phyloP scores from a whole-genome alignment of 2,329 filamentous ascomycete species.

The Hymenoscyphus fraxineus region DNA sequence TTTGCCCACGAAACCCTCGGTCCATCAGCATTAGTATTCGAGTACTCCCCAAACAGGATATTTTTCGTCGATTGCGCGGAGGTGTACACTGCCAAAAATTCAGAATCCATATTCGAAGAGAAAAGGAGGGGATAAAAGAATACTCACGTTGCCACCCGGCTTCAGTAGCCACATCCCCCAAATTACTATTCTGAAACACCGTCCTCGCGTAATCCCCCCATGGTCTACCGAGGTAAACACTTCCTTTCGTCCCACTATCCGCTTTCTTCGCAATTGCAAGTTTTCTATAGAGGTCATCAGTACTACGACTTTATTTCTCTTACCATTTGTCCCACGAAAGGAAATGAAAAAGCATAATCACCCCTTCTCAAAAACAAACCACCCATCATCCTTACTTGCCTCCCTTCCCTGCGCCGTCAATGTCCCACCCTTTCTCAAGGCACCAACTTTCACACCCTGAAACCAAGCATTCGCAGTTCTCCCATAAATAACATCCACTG shows the following conservation, averaged over 20 bases:
- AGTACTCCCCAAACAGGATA: conserved; percentile 49
- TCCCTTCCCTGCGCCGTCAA: conserved; percentile 44
- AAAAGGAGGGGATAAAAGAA: conserved; percentile 32
- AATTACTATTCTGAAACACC: conserved; percentile 45
- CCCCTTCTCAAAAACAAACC: conserved; percentile 41
- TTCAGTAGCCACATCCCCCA: conserved; percentile 47
- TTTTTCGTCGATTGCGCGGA: conserved; percentile 26
- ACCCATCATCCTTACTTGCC: conserved; percentile 49
- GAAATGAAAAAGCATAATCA: conserved; percentile 26
- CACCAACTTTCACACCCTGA: conserved; percentile 44
- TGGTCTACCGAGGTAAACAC: conserved; percentile 49
- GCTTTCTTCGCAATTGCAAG: conserved; percentile 15
- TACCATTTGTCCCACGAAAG: conserved; percentile 7
- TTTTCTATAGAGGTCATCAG: not conserved
- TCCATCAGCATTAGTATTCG: conserved; percentile 47
- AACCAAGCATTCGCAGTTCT: conserved; percentile 49
- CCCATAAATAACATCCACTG: conserved; percentile 57
- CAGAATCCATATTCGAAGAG: conserved; percentile 40
- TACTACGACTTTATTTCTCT: not conserved
- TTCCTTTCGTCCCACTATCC: conserved; percentile 31
- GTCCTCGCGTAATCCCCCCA: conserved; percentile 49
- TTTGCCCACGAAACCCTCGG: conserved; percentile 37
- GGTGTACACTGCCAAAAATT: conserved; percentile 39
- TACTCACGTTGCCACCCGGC: conserved; percentile 43
- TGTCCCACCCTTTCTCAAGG: conserved; percentile 41